A percentile compares a stretch with the other conserved stretches of the same genome.
Evolutionary conservation across 208 protist genomes (phyloP).

Genomic region (Leishmania gerbilli): DNA sequence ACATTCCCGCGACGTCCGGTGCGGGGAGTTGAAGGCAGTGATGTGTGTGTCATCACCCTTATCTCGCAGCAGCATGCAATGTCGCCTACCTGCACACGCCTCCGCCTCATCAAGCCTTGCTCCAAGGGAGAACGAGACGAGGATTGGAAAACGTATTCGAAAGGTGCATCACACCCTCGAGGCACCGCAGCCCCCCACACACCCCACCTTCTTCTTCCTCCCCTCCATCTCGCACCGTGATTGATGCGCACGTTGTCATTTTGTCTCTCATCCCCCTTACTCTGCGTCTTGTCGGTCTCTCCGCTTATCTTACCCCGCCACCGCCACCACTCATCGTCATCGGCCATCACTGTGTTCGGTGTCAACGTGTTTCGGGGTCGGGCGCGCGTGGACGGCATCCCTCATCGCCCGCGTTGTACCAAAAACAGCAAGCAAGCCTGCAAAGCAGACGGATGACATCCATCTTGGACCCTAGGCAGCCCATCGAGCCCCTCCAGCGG

Average conservation of each 20-base stretch:
- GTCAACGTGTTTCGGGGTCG: not conserved
- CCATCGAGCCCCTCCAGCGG: conserved; percentile 65
- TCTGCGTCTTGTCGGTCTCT: not conserved
- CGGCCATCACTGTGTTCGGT: not conserved
- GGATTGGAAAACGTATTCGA: not conserved
- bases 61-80: not conserved
- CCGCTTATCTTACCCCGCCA: not conserved
- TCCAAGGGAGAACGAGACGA: not conserved
- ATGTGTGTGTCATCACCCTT: not conserved
- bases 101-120: not conserved
- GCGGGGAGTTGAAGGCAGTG: not conserved
- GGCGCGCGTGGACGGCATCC: not conserved
- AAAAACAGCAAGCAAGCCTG: not conserved
- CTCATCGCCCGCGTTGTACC: not conserved
- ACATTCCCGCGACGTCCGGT: too few species aligned
- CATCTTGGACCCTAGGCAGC: conserved; percentile 66
- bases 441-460: conserved; percentile 34
- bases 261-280: not conserved
- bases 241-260: not conserved
- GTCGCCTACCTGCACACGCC: not conserved
- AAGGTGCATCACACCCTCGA: not conserved
- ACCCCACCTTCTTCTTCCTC: not conserved
- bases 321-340: not conserved
- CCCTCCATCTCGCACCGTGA: not conserved
- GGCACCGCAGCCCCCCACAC: not conserved